These are phyloP conservation scores for Chaetomium olivaceum DNA, from an alignment of 2,329 filamentous ascomycete species.

Conservation along the genomic window DNA sequence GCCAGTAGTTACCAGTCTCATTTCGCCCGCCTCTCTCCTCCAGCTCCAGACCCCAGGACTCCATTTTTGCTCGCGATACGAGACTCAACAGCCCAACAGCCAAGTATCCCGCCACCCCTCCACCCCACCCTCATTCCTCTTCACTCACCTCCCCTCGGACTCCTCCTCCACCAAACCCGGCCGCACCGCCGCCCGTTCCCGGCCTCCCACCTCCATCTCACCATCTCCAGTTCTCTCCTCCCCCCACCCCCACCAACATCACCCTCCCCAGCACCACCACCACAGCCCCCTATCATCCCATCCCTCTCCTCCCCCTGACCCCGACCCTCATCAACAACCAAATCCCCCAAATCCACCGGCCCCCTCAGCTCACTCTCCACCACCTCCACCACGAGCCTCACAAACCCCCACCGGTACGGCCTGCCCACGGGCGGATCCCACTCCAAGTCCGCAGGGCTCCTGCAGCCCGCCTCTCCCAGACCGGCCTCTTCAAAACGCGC, in stretches of 20 bases:
- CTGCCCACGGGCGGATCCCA: conserved; percentile 11
- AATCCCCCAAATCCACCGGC: conserved; percentile 27
- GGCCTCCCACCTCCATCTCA: neutral
- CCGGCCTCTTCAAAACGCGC: conserved; percentile 1
- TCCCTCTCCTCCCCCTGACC: neutral
- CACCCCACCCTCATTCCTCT: conserved; percentile 2
- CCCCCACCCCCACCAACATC: neutral
- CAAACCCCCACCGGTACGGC: conserved; percentile 25
- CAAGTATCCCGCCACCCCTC: neutral
- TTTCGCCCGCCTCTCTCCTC: neutral
- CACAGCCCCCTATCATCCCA: neutral
- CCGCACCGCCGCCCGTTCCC: neutral
- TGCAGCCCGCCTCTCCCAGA: neutral
- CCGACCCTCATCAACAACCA: conserved; percentile 24
- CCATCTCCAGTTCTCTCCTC: neutral
- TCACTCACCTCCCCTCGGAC: conserved; percentile 11
- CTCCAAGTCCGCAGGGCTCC: neutral
- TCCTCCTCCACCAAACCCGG: conserved; percentile 10
- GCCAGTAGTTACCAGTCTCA: neutral
- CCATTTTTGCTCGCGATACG: neutral
- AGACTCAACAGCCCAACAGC: neutral
- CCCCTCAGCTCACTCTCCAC: conserved; percentile 20
- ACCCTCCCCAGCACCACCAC: neutral
- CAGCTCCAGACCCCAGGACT: neutral
- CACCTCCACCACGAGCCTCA: conserved; percentile 21